Base-by-base conservation (phyloP, 2,329 filamentous ascomycete genomes). In the Cryphonectria carpinicola region DNA sequence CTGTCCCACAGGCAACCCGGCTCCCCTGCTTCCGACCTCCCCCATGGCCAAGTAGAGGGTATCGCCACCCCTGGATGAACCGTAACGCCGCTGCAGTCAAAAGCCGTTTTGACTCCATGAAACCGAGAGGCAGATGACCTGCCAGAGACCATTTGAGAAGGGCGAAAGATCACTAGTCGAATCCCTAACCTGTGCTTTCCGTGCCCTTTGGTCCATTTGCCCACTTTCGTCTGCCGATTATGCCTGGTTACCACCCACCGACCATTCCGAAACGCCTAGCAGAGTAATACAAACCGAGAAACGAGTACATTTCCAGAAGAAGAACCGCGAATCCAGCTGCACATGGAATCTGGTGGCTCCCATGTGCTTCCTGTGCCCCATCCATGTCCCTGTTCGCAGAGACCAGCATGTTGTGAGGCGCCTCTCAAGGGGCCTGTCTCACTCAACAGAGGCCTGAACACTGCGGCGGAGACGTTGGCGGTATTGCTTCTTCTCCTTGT, bases 401-500 rank as follows among this genome's bases (percentile, higher is more conserved):
- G 6, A 61, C 32, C 19, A 39, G 58, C 32, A 39, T 14, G 35
- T 61, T 39, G 7, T 3, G 32, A 7, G 17, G 35, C 32, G 5
- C 32, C 32, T 32, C 32, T 32, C 32, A 32, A 14, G 43, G 61
- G 49, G n/a, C 19, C 19, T n/a, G 22, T 49, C 58, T 80, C 82
- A 90, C 84, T 91, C 89, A 82, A 89, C 85, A 76, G 88, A 91
- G 74, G 87, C 82, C 78, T 91, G 92, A 4, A 96, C 92, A 13
- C 92, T 93, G 76, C 93, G 88, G 67, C 95, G 89, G 73, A 98
- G 84, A 72, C 89, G 89, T 67, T 95, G 89, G 76, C 92, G 94
- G 82, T 98, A 98, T 74, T 89, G 82, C 81, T 95, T 97, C 78
- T 93, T 92, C 67, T 95, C 91, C 2, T 94, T 91, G 0, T 88